These are phyloP conservation scores for Epichloe gansuensis DNA, from an alignment of 2,329 filamentous ascomycete genomes.

Conservation along the genomic window DNA sequence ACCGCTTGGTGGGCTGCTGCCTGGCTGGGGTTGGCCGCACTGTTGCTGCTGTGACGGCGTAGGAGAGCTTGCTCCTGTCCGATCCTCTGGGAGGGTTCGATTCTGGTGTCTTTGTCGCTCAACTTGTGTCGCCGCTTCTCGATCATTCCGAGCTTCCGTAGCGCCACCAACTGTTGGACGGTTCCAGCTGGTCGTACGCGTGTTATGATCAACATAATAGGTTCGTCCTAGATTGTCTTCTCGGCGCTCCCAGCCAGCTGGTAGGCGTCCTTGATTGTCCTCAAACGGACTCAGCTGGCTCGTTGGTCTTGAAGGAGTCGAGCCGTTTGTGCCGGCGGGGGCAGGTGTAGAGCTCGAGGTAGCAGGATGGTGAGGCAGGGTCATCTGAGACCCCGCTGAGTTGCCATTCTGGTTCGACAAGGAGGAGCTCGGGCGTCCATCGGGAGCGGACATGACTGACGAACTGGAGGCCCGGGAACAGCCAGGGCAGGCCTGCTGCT, in stretches of 20 bases:
- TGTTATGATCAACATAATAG: conserved; percentile 98
- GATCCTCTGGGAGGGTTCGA: conserved; percentile 87
- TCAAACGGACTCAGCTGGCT: conserved; percentile 76
- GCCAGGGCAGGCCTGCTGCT: conserved; percentile 35
- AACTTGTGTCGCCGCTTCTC: conserved; percentile 84
- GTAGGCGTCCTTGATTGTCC: conserved; percentile 85
- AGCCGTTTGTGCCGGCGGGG: conserved; percentile 17
- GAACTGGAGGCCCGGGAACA: conserved; percentile 31
- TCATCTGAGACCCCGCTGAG: conserved; percentile 27
- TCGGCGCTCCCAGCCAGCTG: conserved; percentile 87
- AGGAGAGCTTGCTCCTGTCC: conserved; percentile 86
- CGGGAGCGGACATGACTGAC: conserved; percentile 32
- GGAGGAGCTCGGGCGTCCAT: conserved; percentile 41
- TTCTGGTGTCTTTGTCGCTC: conserved; percentile 92
- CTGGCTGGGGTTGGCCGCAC: conserved; percentile 28
- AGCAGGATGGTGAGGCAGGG: conserved; percentile 34
- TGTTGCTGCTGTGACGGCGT: conserved; percentile 50
- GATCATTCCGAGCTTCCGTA: conserved; percentile 56
- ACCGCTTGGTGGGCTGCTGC: conserved; percentile 14
- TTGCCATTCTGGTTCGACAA: conserved; percentile 38
- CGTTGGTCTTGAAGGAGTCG: conserved; percentile 19
- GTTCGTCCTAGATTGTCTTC: conserved; percentile 92
- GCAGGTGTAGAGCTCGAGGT: conserved; percentile 30
- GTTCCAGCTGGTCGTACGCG: conserved; percentile 91
- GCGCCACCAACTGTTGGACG: conserved; percentile 71